Evolutionary conservation across 495 filamentous ascomycete species (phyloP).

Genomic region (Talaromyces stipitatus): DNA sequence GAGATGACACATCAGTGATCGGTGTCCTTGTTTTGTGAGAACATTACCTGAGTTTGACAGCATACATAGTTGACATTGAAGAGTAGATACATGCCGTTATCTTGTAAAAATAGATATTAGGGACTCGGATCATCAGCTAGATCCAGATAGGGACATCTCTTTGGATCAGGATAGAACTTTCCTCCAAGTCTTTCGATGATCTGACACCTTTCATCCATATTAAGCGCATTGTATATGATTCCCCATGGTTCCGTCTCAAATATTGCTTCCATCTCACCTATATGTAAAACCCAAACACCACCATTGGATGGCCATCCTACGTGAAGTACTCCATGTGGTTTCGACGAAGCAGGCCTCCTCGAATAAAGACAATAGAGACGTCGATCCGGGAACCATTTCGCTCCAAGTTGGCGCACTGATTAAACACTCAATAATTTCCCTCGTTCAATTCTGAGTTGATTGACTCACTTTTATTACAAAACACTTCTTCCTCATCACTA

Average conservation of each 20-base stretch:
- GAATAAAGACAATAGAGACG: too few relatives aligned
- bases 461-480: too few relatives aligned
- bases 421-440: too few relatives aligned
- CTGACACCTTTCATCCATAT: background rate
- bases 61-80: background rate
- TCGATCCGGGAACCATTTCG: background rate
- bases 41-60: constrained; percentile 1
- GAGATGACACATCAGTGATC: constrained; percentile 3
- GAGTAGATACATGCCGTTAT: background rate
- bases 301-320: background rate
- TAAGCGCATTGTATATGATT: constrained; percentile 9
- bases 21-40: background rate
- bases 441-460: too few relatives aligned
- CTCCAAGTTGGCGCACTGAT: background rate
- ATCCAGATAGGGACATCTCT: background rate
- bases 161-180: background rate
- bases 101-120: too few relatives aligned
- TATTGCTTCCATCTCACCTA: background rate
- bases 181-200: background rate
- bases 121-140: background rate
- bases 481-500: too few relatives aligned
- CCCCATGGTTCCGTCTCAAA: background rate
- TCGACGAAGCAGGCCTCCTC: too few relatives aligned
- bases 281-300: background rate
- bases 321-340: background rate